A percentile compares a stretch with the other conserved stretches of the same genome.
Conservation (phyloP, 78 protist species). For the Protostelium mycophagum region DNA sequence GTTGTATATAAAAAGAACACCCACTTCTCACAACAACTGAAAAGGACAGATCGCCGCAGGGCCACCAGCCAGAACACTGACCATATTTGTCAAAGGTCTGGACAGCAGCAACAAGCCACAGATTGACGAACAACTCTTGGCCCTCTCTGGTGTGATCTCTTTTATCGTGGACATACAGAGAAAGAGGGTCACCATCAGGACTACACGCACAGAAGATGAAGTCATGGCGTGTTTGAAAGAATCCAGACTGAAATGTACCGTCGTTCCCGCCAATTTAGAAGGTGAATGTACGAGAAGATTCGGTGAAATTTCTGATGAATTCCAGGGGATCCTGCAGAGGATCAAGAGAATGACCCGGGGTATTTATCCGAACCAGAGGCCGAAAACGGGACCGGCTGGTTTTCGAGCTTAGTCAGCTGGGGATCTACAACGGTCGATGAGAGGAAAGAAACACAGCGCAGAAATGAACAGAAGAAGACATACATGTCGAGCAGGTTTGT, state of each 20-base stretch:
- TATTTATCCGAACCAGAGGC: background rate
- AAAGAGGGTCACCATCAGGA: background rate
- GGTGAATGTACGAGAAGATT: background rate
- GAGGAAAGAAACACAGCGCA: background rate
- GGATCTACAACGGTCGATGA: background rate
- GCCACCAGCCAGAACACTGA: background rate
- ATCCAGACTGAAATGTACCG: background rate
- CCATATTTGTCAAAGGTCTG: background rate
- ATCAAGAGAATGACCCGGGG: background rate
- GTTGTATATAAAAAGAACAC: too few species aligned
- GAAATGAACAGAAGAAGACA: background rate
- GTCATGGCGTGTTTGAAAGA: background rate
- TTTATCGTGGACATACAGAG: background rate
- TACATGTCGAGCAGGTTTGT: background rate
- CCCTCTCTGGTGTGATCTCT: background rate
- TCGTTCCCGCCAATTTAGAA: background rate
- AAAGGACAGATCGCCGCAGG: background rate
- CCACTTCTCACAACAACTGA: too few species aligned
- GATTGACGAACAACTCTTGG: background rate
- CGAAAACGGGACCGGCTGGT: background rate
- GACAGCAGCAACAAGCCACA: background rate
- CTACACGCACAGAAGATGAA: background rate
- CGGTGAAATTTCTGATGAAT: background rate
- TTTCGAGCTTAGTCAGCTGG: background rate
- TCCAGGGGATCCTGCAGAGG: background rate